phyloP scores from a whole-genome alignment of 306 rosid genomes.

The Argentina anserina region DNA sequence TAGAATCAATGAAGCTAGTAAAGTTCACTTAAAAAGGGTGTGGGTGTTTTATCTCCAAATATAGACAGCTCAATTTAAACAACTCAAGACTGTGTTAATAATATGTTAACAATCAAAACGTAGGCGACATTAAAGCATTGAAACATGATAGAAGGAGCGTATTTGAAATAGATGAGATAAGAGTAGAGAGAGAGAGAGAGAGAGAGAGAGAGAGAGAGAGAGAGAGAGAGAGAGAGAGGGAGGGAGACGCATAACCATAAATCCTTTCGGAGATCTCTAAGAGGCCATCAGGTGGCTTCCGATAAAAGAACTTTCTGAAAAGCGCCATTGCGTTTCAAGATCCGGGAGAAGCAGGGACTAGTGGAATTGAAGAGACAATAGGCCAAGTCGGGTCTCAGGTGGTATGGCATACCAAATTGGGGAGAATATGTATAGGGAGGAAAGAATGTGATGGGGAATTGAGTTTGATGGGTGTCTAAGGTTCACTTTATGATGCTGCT shows the following conservation, averaged over 20 bases:
- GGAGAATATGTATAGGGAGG: slow-evolving; percentile 10
- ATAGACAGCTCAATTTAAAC: background rate
- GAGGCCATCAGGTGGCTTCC: slow-evolving; percentile 98
- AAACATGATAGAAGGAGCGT: background rate
- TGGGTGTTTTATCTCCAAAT: background rate
- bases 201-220: slow-evolving; percentile 14
- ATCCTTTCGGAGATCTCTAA: slow-evolving; percentile 91
- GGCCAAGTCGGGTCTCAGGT: slow-evolving; percentile 19
- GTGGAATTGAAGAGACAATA: slow-evolving; percentile 46
- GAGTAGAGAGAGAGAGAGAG: slow-evolving; percentile 16
- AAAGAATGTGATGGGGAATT: slow-evolving; percentile 43
- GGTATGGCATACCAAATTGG: background rate
- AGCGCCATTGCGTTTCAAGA: slow-evolving; percentile 70
- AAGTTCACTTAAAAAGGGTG: background rate
- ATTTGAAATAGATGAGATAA: slow-evolving; percentile 13
- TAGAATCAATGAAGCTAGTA: background rate
- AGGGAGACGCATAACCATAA: slow-evolving; percentile 64
- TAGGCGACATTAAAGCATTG: background rate
- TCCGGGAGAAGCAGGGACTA: slow-evolving; percentile 15
- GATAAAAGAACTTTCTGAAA: slow-evolving; percentile 83
- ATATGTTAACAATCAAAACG: background rate
- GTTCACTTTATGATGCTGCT: background rate
- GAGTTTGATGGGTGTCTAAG: slow-evolving; percentile 75
- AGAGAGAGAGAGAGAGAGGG: slow-evolving; percentile 16
- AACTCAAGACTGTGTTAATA: background rate